Conservation (phyloP, 2,329 filamentous ascomycete species). For the Macrophomina pseudophaseolina region DNA sequence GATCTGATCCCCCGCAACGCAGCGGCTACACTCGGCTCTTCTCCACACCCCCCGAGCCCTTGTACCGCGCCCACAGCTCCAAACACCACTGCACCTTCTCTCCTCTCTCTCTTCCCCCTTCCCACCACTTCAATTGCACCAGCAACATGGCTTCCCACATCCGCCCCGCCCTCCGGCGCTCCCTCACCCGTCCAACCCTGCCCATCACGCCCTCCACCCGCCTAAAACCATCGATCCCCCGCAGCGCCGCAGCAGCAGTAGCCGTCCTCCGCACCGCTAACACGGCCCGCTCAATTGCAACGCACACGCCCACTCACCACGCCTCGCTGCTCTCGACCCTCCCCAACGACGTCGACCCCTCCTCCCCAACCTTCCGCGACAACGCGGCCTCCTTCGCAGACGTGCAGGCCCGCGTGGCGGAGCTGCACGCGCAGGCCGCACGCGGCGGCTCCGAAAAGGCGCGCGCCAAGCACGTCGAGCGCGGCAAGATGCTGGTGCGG, state of each 20-base stretch:
- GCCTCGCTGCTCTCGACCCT: constrained; percentile 82
- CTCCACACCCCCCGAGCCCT: constrained; percentile 9
- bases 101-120: background rate
- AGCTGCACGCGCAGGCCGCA: constrained; percentile 73
- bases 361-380: constrained; percentile 78
- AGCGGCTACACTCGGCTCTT: constrained; percentile 13
- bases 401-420: constrained; percentile 70
- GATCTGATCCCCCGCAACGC: constrained; percentile 8
- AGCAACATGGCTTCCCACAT: background rate
- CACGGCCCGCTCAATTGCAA: constrained; percentile 62
- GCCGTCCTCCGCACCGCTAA: background rate
- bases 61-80: constrained; percentile 1
- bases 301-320: constrained; percentile 80
- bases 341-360: constrained; percentile 75
- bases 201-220: background rate
- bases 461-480: constrained; percentile 80
- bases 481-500: constrained; percentile 92
- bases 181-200: background rate
- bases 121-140: background rate
- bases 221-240: background rate
- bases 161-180: background rate
- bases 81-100: background rate
- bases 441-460: constrained; percentile 82
- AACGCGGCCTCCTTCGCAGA: constrained; percentile 80
- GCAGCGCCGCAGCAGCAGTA: background rate